These are phyloP conservation scores for Azolla pinnata DNA, from an alignment of 75 land plant genomes.

Conservation along the genomic window DNA sequence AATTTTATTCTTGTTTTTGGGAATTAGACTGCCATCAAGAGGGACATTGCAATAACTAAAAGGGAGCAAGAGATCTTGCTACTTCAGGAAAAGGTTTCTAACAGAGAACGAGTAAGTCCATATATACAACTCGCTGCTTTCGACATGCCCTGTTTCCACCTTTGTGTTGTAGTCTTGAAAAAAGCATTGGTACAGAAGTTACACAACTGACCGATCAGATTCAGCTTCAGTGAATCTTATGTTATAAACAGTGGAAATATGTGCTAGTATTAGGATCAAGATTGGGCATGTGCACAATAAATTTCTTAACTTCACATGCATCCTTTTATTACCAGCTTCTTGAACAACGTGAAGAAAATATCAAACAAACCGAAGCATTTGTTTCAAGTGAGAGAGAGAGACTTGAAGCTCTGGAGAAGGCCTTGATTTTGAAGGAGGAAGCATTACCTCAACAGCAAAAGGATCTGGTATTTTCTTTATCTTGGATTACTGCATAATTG, in stretches of 20 bases:
- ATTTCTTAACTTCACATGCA: too few species aligned
- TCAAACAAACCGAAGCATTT: conserved; percentile 21
- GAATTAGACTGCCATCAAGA: conserved; percentile 40
- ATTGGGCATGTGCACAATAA: too few species aligned
- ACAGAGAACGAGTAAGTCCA: conserved; percentile 51
- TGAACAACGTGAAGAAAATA: conserved; percentile 26
- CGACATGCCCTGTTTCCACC: background rate
- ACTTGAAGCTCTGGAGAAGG: conserved; percentile 18
- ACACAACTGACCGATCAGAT: too few species aligned
- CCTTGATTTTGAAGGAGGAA: conserved; percentile 22
- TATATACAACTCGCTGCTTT: background rate
- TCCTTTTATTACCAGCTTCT: too few species aligned
- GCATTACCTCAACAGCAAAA: conserved; percentile 16
- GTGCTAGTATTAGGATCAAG: too few species aligned
- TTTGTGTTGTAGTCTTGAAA: too few species aligned
- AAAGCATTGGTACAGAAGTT: too few species aligned
- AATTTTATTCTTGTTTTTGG: background rate
- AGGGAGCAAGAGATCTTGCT: conserved; percentile 58
- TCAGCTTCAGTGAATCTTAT: too few species aligned
- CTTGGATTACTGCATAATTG: too few species aligned
- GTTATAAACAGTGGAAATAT: too few species aligned
- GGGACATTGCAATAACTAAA: conserved; percentile 22
- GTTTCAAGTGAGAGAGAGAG: conserved; percentile 20
- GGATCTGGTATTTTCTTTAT: conserved; percentile 13
- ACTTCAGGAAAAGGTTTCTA: conserved; percentile 54